phyloP scores from a whole-genome alignment of 2,329 filamentous ascomycete species.

The Fonsecaea multimorphosa region DNA sequence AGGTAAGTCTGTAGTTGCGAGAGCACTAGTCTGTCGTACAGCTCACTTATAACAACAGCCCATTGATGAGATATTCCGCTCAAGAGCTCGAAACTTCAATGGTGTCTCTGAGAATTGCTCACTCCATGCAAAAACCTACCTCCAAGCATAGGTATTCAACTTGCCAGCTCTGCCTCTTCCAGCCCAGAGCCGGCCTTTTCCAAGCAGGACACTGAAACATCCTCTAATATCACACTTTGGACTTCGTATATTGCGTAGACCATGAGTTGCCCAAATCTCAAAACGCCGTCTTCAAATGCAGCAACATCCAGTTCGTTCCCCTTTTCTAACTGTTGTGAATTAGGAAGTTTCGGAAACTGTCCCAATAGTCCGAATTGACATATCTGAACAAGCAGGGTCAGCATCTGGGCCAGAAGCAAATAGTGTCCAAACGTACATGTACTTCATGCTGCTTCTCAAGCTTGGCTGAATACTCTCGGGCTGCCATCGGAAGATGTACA shows the following conservation, averaged over 20 bases:
- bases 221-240: constrained; percentile 3
- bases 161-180: neutral
- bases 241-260: constrained; percentile 9
- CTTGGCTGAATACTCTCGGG: constrained; percentile 90
- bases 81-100: neutral
- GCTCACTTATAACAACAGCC: neutral
- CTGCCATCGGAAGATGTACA: constrained; percentile 93
- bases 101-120: neutral
- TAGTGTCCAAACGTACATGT: constrained; percentile 69
- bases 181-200: neutral
- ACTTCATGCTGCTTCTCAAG: constrained; percentile 92
- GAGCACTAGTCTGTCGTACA: neutral
- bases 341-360: constrained; percentile 80
- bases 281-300: constrained; percentile 20
- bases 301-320: neutral
- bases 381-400: constrained; percentile 55
- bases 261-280: constrained; percentile 3
- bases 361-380: constrained; percentile 85
- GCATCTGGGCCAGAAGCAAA: constrained; percentile 10
- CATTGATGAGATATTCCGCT: neutral
- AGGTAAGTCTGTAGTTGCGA: neutral
- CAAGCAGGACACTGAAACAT: neutral
- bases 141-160: neutral
- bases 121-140: neutral
- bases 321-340: constrained; percentile 74